Conservation (phyloP, 2,329 filamentous ascomycete species). For the Leptographium wingfieldii region DNA sequence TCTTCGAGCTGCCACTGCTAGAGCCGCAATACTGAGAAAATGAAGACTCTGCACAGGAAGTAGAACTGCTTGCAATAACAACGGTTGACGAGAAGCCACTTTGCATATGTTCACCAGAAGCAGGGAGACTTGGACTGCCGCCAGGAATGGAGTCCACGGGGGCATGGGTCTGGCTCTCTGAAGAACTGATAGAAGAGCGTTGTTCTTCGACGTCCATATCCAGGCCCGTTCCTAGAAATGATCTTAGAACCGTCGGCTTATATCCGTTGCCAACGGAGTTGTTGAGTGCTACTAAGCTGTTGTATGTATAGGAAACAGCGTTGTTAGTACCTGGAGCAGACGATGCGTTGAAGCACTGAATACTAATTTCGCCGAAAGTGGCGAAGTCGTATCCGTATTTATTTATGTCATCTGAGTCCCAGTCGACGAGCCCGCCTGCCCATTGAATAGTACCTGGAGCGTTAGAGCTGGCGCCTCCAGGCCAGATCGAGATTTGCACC, state of each 20-base stretch:
- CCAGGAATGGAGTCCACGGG: slow-evolving; percentile 17
- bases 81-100: not conserved
- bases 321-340: slow-evolving; percentile 52
- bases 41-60: slow-evolving; percentile 22
- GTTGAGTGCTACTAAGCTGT: slow-evolving; percentile 52
- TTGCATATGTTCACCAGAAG: slow-evolving; percentile 10
- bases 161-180: slow-evolving; percentile 6
- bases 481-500: slow-evolving; percentile 92
- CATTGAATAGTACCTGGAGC: slow-evolving; percentile 75
- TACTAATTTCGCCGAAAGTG: slow-evolving; percentile 60
- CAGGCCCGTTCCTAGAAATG: slow-evolving; percentile 67
- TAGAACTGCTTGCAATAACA: slow-evolving; percentile 2
- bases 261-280: slow-evolving; percentile 64
- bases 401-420: slow-evolving; percentile 68
- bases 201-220: slow-evolving; percentile 47
- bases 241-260: slow-evolving; percentile 63
- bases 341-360: slow-evolving; percentile 68
- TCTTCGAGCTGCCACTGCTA: slow-evolving; percentile 18
- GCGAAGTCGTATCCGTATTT: slow-evolving; percentile 82
- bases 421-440: slow-evolving; percentile 85
- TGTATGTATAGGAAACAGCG: slow-evolving; percentile 66
- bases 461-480: slow-evolving; percentile 70
- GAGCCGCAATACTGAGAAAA: slow-evolving; percentile 29
- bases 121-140: slow-evolving; percentile 17
- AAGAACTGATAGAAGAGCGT: slow-evolving; percentile 3